A percentile compares a stretch with the other conserved stretches of the same genome.
These are phyloP conservation scores for Singerocomus rubriflavus DNA, from an alignment of 1,284 basidiomycete species.

Conservation along the genomic window DNA sequence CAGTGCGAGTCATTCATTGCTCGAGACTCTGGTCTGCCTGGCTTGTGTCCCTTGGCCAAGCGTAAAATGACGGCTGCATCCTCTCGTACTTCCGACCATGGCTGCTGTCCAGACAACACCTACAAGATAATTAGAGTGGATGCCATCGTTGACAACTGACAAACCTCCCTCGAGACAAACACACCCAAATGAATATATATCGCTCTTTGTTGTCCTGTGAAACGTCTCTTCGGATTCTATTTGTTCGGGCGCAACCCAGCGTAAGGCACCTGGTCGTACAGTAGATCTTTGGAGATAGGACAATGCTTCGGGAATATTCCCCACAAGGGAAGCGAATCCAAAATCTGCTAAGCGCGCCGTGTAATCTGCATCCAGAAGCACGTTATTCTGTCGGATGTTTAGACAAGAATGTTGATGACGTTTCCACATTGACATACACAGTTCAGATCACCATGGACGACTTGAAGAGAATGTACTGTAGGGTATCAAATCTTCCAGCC, in stretches of 20 bases:
- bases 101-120: slow-evolving; percentile 9
- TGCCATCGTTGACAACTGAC: rapidly evolving
- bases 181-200: slow-evolving; percentile 17
- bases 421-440: slow-evolving; percentile 5
- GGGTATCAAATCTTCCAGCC: neutral
- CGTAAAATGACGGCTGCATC: neutral
- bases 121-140: neutral
- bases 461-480: slow-evolving; percentile 15
- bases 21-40: neutral
- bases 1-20: slow-evolving; percentile 8
- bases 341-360: slow-evolving; percentile 16
- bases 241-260: slow-evolving; percentile 17
- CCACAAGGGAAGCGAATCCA: slow-evolving; percentile 8
- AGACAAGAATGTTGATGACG: rapidly evolving
- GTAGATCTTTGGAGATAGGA: slow-evolving; percentile 16
- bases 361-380: slow-evolving; percentile 15
- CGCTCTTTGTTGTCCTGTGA: neutral
- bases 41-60: neutral
- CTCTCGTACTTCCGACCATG: slow-evolving; percentile 5
- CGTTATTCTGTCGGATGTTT: slow-evolving; percentile 10
- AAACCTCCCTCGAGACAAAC: slow-evolving; percentile 5
- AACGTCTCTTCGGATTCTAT: neutral
- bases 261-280: slow-evolving; percentile 10
- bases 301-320: slow-evolving; percentile 8
- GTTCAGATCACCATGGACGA: slow-evolving; percentile 21